These are phyloP conservation scores for Evansstolkia leycettana DNA, from an alignment of 495 filamentous ascomycete genomes.

Conservation along the genomic window DNA sequence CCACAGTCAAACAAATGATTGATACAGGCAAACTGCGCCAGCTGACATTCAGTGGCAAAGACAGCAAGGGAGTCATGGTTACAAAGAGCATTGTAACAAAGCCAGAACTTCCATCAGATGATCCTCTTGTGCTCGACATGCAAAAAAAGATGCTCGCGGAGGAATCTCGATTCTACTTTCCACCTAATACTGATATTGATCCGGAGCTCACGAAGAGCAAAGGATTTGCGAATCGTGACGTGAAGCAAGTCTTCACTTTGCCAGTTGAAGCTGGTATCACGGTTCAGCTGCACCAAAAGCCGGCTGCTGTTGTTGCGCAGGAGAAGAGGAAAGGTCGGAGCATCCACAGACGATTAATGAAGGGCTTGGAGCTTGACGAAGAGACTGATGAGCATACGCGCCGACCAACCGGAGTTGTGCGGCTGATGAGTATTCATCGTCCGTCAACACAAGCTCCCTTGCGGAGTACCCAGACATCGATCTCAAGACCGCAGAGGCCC, in stretches of 20 bases:
- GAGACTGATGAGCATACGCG: conserved; percentile 2
- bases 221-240: conserved; percentile 1
- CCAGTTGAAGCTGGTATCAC: conserved; percentile 21
- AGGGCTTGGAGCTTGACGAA: conserved; percentile 10
- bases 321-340: conserved; percentile 18
- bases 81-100: conserved; percentile 43
- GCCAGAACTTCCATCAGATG: conserved; percentile 33
- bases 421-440: conserved; percentile 22
- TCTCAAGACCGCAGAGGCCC: conserved; percentile 8
- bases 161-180: conserved; percentile 17
- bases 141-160: conserved; percentile 38
- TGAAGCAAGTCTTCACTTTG: conserved; percentile 5
- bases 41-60: conserved; percentile 49
- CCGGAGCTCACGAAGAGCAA: conserved; percentile 14
- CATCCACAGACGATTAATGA: conserved; percentile 18
- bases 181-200: conserved; percentile 21
- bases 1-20: conserved; percentile 48
- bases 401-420: conserved; percentile 10
- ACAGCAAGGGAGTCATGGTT: conserved; percentile 37
- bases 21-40: conserved; percentile 45
- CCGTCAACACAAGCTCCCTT: conserved; percentile 5
- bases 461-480: conserved; percentile 13
- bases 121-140: conserved; percentile 37
- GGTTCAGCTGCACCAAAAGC: conserved; percentile 29
- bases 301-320: conserved; percentile 15